phyloP scores from a whole-genome alignment of 2,329 filamentous ascomycete species.

The Fusarium torreyae region DNA sequence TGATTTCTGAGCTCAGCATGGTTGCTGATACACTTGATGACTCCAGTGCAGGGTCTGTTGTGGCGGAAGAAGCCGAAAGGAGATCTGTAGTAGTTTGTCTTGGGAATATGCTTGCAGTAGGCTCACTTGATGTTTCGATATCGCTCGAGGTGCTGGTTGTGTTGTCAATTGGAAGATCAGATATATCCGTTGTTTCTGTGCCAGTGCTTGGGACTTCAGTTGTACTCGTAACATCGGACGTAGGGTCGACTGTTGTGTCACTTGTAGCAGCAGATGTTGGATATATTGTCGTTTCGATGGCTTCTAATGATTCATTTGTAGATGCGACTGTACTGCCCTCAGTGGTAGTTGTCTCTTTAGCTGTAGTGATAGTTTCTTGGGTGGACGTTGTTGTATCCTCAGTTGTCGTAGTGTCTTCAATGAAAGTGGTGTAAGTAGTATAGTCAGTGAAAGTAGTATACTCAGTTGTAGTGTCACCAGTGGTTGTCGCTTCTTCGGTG shows the following conservation, averaged over 20 bases:
- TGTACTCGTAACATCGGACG: background rate
- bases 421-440: background rate
- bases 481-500: no score
- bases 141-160: background rate
- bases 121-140: background rate
- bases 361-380: background rate
- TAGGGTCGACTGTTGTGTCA: conserved; percentile 1
- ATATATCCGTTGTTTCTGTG: background rate
- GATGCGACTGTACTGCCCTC: background rate
- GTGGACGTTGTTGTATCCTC: background rate
- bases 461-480: no score
- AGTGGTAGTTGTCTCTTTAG: background rate
- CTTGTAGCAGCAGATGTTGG: background rate
- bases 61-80: background rate
- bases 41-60: background rate
- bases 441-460: no score
- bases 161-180: background rate
- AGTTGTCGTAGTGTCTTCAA: background rate
- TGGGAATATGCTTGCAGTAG: background rate
- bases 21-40: background rate
- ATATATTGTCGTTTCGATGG: background rate
- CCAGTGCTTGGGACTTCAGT: background rate
- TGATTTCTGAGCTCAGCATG: background rate
- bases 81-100: background rate
- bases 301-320: background rate